A percentile compares a stretch with the other conserved stretches of the same genome.
Conservation (phyloP, 805 yeast species). For the Zygosaccharomyces bisporus region DNA sequence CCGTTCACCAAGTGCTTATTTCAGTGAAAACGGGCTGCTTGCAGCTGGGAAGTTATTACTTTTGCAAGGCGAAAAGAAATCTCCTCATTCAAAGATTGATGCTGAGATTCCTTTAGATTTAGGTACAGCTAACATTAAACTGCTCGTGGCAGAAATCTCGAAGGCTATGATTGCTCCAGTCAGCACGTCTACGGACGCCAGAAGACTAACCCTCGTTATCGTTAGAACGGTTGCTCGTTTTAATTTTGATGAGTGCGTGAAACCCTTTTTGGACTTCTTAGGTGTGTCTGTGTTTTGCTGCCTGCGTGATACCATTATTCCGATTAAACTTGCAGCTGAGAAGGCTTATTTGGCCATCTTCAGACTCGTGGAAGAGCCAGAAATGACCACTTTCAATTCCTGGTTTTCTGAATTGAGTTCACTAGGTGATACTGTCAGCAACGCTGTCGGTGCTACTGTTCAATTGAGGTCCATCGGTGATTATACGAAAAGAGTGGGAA, state of each 20-base stretch:
- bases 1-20: conserved; percentile 41
- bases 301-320: conserved; percentile 83
- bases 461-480: conserved; percentile 77
- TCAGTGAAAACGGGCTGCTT: conserved; percentile 69
- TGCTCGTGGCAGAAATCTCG: conserved; percentile 52
- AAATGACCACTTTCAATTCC: conserved; percentile 47
- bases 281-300: conserved; percentile 76
- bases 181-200: conserved; percentile 65
- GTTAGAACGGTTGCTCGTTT: conserved; percentile 69
- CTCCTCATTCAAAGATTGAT: conserved; percentile 35
- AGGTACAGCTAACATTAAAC: conserved; percentile 40
- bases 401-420: conserved; percentile 56
- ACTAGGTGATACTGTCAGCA: conserved; percentile 32
- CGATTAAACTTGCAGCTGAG: conserved; percentile 91
- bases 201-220: conserved; percentile 74
- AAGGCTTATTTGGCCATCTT: conserved; percentile 76
- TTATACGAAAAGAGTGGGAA: conserved; percentile 86
- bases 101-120: conserved; percentile 38
- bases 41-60: conserved; percentile 81
- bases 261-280: conserved; percentile 51
- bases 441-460: conserved; percentile 47
- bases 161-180: conserved; percentile 47
- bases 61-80: conserved; percentile 41
- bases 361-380: conserved; percentile 64
- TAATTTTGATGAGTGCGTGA: conserved; percentile 48